Percentiles rank a stretch among this genome's conserved stretches.
Conservation (phyloP, 1,284 basidiomycete species). For the Puccinia horiana region DNA sequence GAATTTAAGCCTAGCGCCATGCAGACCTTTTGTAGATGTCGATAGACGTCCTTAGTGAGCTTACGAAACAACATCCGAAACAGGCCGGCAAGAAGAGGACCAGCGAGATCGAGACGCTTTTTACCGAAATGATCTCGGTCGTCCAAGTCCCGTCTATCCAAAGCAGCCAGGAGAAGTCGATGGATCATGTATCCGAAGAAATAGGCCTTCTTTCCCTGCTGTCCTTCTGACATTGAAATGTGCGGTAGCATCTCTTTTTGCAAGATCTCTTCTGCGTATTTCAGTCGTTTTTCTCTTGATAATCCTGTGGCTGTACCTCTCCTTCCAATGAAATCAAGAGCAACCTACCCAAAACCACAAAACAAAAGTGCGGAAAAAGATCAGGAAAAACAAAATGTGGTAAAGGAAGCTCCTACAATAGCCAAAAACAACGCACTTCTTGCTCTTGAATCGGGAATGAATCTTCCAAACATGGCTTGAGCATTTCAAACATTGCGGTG, state of each 20-base stretch:
- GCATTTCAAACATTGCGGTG: slow-evolving; percentile 92
- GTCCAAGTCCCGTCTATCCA: slow-evolving; percentile 92
- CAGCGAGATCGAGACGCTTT: slow-evolving; percentile 93
- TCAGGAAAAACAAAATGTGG: background rate
- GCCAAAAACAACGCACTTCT: slow-evolving; percentile 67
- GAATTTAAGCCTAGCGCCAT: background rate
- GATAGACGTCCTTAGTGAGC: slow-evolving; percentile 93
- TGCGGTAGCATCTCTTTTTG: slow-evolving; percentile 99
- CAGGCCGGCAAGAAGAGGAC: slow-evolving; percentile 87
- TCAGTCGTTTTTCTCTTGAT: slow-evolving; percentile 84
- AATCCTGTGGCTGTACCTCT: slow-evolving; percentile 94
- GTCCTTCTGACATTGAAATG: slow-evolving; percentile 91
- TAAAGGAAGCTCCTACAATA: slow-evolving; percentile 19
- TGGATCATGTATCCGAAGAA: slow-evolving; percentile 99
- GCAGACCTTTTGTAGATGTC: slow-evolving; percentile 88
- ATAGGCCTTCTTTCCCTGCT: slow-evolving; percentile 97
- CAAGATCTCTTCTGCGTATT: slow-evolving; percentile 95
- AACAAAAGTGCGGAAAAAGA: background rate
- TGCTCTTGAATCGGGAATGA: slow-evolving; percentile 97
- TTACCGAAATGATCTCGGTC: slow-evolving; percentile 99
- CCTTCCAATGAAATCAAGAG: slow-evolving; percentile 96
- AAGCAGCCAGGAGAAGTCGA: slow-evolving; percentile 83
- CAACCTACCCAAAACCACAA: slow-evolving; percentile 64
- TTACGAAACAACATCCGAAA: slow-evolving; percentile 95
- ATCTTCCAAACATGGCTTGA: slow-evolving; percentile 98